phyloP scores from a whole-genome alignment of 768 basidiomycete genomes.

The Xerocomus brunneocitrinus region DNA sequence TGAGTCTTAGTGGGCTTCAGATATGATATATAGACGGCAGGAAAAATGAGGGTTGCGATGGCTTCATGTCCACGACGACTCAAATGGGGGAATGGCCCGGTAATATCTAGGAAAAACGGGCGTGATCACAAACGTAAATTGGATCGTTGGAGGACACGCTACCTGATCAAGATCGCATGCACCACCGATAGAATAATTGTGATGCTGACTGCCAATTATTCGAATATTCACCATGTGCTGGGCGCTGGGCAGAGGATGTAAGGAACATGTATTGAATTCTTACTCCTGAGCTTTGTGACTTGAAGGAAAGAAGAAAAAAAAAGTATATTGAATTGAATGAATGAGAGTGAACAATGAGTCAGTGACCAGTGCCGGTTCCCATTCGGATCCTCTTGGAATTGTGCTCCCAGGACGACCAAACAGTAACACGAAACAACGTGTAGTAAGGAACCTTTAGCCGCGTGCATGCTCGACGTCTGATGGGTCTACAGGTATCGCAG shows the following conservation, averaged over 20 bases:
- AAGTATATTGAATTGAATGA: background rate
- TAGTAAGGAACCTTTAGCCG: background rate
- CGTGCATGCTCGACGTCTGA: background rate
- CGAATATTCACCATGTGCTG: too few relatives aligned
- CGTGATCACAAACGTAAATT: conserved; percentile 24
- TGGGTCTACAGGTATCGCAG: background rate
- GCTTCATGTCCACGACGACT: conserved; percentile 4
- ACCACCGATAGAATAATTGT: background rate
- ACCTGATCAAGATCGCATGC: conserved; percentile 3
- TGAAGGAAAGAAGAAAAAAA: too few relatives aligned
- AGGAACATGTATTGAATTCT: too few relatives aligned
- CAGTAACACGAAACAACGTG: conserved; percentile 2
- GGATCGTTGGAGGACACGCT: conserved; percentile 20
- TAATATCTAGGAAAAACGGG: conserved; percentile 7
- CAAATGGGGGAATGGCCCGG: conserved; percentile 8
- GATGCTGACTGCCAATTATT: background rate
- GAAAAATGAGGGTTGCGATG: conserved; percentile 6
- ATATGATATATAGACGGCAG: background rate
- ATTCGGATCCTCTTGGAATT: conserved; percentile 7
- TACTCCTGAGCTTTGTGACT: background rate
- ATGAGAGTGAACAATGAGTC: background rate
- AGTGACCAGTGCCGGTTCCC: background rate
- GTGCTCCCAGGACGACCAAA: conserved; percentile 1
- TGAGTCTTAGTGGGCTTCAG: conserved; percentile 10
- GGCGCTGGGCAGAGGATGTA: too few relatives aligned